Evolutionary conservation across 129 eudicot genomes (phyloP).

Genomic region (Helianthus tuberosus): DNA sequence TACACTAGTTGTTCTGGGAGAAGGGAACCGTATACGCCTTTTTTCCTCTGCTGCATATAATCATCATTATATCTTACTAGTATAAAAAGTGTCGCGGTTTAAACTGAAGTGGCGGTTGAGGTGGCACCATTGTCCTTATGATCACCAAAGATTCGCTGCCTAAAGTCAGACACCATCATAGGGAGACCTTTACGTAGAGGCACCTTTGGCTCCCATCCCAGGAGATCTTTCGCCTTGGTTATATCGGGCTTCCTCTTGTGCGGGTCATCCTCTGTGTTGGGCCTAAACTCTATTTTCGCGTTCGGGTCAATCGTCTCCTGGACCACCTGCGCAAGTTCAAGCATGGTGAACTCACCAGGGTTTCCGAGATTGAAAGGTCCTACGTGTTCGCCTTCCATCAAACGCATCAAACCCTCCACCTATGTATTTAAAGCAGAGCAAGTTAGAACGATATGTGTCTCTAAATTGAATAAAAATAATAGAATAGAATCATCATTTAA

Average conservation of each 20-base stretch:
- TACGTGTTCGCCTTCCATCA: conserved; percentile 99
- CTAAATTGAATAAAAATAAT: conserved; percentile 3
- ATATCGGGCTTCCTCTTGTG: conserved; percentile 98
- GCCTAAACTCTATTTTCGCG: conserved; percentile 83
- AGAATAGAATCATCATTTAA: background rate
- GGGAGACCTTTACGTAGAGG: conserved; percentile 89
- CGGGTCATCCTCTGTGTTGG: conserved; percentile 97
- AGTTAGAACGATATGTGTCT: conserved; percentile 10
- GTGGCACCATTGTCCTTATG: conserved; percentile 52
- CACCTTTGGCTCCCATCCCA: conserved; percentile 99
- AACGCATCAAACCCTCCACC: conserved; percentile 97
- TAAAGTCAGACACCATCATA: conserved; percentile 86
- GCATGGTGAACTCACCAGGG: conserved; percentile 99
- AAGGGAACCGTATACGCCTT: conserved; percentile 23
- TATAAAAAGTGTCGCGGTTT: conserved; percentile 6
- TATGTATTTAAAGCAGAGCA: conserved; percentile 20
- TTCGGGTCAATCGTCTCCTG: conserved; percentile 92
- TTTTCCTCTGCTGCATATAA: conserved; percentile 19
- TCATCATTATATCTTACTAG: conserved; percentile 20
- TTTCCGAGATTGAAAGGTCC: conserved; percentile 97
- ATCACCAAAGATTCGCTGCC: conserved; percentile 89
- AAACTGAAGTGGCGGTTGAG: conserved; percentile 35
- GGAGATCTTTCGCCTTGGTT: conserved; percentile 77
- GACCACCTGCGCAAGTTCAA: conserved; percentile 98
- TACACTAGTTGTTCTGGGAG: conserved; percentile 21